Percentiles rank a stretch among this genome's conserved stretches.
phyloP scores from a whole-genome alignment of 768 basidiomycete genomes.

The Pilatotrama ljubarskyi region DNA sequence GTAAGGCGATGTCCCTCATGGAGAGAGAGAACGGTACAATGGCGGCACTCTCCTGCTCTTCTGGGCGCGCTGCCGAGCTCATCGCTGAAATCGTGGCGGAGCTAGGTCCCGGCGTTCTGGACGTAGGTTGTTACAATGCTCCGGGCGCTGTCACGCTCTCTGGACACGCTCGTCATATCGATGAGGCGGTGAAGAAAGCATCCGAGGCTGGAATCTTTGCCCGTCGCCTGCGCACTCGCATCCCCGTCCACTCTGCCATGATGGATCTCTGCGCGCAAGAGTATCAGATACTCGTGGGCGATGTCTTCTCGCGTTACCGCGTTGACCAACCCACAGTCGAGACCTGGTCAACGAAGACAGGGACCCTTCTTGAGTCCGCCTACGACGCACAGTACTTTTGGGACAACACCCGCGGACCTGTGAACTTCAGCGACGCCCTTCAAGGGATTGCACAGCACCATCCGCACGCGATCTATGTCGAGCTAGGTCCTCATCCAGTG shows the following conservation, averaged over 20 bases:
- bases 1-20: conserved; percentile 35
- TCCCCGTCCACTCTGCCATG: conserved; percentile 41
- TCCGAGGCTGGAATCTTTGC: conserved; percentile 34
- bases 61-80: conserved; percentile 30
- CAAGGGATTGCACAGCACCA: conserved; percentile 20
- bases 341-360: conserved; percentile 42
- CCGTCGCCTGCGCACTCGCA: conserved; percentile 37
- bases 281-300: conserved; percentile 31
- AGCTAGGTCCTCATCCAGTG: conserved; percentile 43
- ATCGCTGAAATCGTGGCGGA: conserved; percentile 24
- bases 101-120: conserved; percentile 27
- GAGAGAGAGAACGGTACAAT: conserved; percentile 42
- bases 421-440: conserved; percentile 39
- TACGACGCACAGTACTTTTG: conserved; percentile 44
- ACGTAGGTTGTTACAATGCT: conserved; percentile 46
- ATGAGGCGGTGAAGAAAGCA: conserved; percentile 34
- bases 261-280: conserved; percentile 38
- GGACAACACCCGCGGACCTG: conserved; percentile 39
- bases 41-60: conserved; percentile 43
- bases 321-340: conserved; percentile 31
- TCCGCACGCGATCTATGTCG: conserved; percentile 35
- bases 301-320: conserved; percentile 37
- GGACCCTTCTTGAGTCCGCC: conserved; percentile 18
- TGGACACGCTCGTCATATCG: conserved; percentile 28
- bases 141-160: conserved; percentile 40